phyloP scores from a whole-genome alignment of 2,329 filamentous ascomycete species.

The Didymella glomerata region DNA sequence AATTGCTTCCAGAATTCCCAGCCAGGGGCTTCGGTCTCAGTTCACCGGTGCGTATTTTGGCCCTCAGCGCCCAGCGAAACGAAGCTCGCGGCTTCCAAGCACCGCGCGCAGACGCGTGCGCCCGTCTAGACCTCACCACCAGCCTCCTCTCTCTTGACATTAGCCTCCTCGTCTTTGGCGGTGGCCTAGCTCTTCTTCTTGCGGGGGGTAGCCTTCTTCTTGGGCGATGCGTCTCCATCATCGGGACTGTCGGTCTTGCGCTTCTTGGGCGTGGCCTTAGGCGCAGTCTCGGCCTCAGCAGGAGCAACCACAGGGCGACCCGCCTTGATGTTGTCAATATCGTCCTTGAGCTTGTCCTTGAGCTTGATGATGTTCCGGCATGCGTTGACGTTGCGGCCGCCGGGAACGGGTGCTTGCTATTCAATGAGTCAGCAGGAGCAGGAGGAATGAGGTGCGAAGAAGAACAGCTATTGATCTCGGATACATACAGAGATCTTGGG shows the following conservation, averaged over 20 bases:
- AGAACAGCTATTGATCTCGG: background rate
- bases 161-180: background rate
- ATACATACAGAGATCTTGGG: slow-evolving; percentile 27
- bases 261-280: slow-evolving; percentile 23
- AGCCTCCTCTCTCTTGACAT: slow-evolving; percentile 13
- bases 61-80: background rate
- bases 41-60: background rate
- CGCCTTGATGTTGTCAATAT: slow-evolving; percentile 35
- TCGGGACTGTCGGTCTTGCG: slow-evolving; percentile 15
- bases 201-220: slow-evolving; percentile 27
- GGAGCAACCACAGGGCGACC: slow-evolving; percentile 13
- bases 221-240: slow-evolving; percentile 10
- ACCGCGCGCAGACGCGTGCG: background rate
- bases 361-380: slow-evolving; percentile 40
- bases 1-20: background rate
- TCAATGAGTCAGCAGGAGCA: background rate
- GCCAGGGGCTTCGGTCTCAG: background rate
- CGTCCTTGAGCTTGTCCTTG: slow-evolving; percentile 36
- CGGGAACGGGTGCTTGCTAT: slow-evolving; percentile 35
- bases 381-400: slow-evolving; percentile 34
- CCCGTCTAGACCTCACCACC: slow-evolving; percentile 2
- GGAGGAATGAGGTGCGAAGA: too few species aligned
- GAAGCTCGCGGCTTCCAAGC: background rate
- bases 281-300: background rate
- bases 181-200: slow-evolving; percentile 26